These are phyloP conservation scores for Rhynchospora breviuscula DNA, from an alignment of 176 grass and related monocot genomes.

Conservation along the genomic window DNA sequence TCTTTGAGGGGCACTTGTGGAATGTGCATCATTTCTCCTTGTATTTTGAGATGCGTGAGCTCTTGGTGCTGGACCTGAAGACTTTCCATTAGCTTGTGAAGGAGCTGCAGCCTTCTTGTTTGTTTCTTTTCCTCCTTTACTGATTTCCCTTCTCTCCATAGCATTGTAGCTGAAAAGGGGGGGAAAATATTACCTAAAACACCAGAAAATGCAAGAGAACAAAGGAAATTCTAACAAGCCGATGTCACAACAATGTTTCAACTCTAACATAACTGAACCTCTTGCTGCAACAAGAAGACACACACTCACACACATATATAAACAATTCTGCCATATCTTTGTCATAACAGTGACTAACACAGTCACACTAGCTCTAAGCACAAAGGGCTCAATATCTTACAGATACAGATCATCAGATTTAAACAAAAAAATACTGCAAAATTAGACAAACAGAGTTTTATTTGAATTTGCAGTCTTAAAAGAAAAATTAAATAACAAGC, in stretches of 20 bases:
- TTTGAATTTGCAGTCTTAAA: not conserved
- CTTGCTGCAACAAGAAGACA: not conserved
- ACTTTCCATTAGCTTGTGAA: slow-evolving; percentile 42
- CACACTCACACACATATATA: not conserved
- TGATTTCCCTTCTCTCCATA: slow-evolving; percentile 67
- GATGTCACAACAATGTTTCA: not conserved
- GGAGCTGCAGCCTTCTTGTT: slow-evolving; percentile 66
- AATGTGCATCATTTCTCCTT: slow-evolving; percentile 40
- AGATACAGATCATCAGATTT: not conserved
- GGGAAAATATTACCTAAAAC: not conserved
- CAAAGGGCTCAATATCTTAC: not conserved
- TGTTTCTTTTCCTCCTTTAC: slow-evolving; percentile 84
- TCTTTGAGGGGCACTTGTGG: slow-evolving; percentile 34
- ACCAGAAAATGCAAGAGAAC: not conserved
- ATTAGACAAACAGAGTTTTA: not conserved
- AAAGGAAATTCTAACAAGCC: not conserved
- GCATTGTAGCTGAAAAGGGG: slow-evolving; percentile 62
- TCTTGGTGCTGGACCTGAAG: slow-evolving; percentile 41
- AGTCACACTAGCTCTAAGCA: not conserved
- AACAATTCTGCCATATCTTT: not conserved
- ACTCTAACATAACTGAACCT: not conserved
- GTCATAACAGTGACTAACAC: not conserved
- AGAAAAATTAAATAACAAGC: not conserved
- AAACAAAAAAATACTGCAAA: no score
- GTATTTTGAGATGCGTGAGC: slow-evolving; percentile 37